phyloP scores from a whole-genome alignment of 1,284 basidiomycete genomes.

The Microbotryomycetes sp. region DNA sequence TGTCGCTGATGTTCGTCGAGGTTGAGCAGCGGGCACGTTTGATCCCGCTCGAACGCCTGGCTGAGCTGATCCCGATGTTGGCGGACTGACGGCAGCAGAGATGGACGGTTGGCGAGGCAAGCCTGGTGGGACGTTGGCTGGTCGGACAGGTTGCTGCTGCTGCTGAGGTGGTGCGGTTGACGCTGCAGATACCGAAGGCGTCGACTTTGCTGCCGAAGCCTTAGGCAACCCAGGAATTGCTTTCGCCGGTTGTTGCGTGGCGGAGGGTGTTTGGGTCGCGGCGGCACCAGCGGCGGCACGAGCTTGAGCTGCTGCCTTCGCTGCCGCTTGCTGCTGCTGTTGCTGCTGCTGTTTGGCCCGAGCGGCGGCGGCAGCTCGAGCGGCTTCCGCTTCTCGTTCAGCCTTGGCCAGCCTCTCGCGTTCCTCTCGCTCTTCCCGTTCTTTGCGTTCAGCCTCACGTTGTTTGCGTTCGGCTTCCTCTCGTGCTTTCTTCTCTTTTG shows the following conservation, averaged over 20 bases:
- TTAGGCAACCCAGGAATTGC: constrained; percentile 34
- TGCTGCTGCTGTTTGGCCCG: constrained; percentile 47
- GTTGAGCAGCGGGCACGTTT: constrained; percentile 15
- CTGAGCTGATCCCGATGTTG: constrained; percentile 2
- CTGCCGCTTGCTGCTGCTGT: constrained; percentile 34
- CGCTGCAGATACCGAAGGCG: not conserved
- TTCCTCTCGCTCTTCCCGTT: constrained; percentile 54
- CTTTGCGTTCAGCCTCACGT: constrained; percentile 50
- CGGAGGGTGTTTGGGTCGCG: constrained; percentile 24
- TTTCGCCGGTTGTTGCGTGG: constrained; percentile 15
- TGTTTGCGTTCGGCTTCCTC: constrained; percentile 38
- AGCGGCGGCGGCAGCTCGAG: constrained; percentile 39
- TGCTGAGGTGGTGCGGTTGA: not conserved
- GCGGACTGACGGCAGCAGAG: constrained; percentile 2
- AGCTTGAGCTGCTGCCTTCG: constrained; percentile 48
- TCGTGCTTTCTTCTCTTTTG: constrained; percentile 58
- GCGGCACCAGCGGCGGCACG: constrained; percentile 29
- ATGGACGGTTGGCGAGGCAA: constrained; percentile 24
- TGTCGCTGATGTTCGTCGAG: constrained; percentile 2
- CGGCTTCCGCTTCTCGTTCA: constrained; percentile 31
- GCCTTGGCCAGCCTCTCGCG: constrained; percentile 38
- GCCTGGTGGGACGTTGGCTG: not conserved
- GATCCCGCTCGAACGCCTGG: not conserved
- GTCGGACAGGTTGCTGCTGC: not conserved
- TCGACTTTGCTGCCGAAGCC: constrained; percentile 10